Evolutionary conservation across 2,329 filamentous ascomycete genomes (phyloP), one percentile per base, ranked within the genome.

Genomic region (Tolypocladium tundrense): DNA sequence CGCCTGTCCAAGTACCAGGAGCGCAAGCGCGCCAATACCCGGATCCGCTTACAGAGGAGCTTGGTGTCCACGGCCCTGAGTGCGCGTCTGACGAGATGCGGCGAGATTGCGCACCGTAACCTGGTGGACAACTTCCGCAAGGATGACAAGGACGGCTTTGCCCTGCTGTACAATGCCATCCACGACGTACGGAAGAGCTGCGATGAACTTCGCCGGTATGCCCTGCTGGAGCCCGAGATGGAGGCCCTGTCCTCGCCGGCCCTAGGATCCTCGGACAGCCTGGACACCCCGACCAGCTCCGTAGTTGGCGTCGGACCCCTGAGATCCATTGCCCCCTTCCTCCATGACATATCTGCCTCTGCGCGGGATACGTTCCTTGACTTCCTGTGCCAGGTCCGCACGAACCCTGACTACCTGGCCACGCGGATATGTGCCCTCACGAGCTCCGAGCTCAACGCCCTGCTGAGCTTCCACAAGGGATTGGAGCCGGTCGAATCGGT

Each of bases 351-450:
- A 54, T 89, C 91, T 55, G 78, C 84, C 58, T 85, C 88, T 61
- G 85, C 90, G 58, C 81, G 90, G 68, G 84, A 90, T 60, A 84
- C 87, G 50, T 84, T 97, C 59, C 70, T 97, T 59, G 83, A 85
- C 61, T 93, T 97, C 68, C 75, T 97, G 65, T 87, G 84, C 54
- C 84, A 90, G 72, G 82, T 97, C 61, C 86, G 93, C 65, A 91
- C 88, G 62, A 92, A 96, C 70, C 87, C 91, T 42, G 86, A 92
- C 67, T 97, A 95, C 73, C 73, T 99, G 71, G 90, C 93, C 67
- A 86, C 88, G 62, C 85, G 92, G 63, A 81, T 99, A 63, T 86
- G 85, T 69, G 85, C 83, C 66, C 78, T 99, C 64, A 86, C 86
- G 57, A 84, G 86, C 59, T 76, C 85, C 61, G 92, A 97, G 72